Evolutionary conservation across 257 asterid species (phyloP).

Genomic region (Cruciata laevipes): DNA sequence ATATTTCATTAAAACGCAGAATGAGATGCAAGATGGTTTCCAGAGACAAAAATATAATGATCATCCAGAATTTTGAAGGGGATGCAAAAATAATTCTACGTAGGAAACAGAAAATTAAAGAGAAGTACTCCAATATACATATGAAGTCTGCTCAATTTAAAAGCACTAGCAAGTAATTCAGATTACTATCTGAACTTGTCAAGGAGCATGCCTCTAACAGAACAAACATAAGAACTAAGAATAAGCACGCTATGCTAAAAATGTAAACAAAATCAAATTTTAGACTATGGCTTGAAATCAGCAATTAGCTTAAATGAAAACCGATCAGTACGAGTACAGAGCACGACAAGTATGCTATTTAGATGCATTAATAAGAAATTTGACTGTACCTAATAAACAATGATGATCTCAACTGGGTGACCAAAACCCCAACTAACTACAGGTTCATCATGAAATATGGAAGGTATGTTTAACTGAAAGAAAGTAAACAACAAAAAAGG

Average conservation of each 20-base stretch:
- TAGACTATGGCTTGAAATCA: neutral
- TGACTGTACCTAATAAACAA: neutral
- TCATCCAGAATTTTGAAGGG: neutral
- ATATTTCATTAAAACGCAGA: constrained; percentile 2
- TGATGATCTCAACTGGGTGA: neutral
- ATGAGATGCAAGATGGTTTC: neutral
- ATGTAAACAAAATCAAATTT: neutral
- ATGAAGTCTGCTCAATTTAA: neutral
- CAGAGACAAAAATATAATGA: neutral
- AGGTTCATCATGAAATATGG: neutral
- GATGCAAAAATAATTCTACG: neutral
- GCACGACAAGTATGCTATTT: neutral
- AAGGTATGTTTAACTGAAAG: neutral
- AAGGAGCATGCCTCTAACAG: neutral
- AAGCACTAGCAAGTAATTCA: neutral
- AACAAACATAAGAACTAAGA: neutral
- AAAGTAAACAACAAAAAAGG: constrained; percentile 7
- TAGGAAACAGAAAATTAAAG: neutral
- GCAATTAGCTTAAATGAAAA: neutral
- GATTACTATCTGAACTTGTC: neutral
- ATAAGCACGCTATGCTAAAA: neutral
- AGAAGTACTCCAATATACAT: neutral
- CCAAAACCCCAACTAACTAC: neutral
- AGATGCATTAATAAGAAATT: neutral
- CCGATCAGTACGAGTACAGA: too few relatives aligned